Base-by-base conservation (phyloP, 2,329 filamentous ascomycete genomes). In the Diaporthe aspalathi region DNA sequence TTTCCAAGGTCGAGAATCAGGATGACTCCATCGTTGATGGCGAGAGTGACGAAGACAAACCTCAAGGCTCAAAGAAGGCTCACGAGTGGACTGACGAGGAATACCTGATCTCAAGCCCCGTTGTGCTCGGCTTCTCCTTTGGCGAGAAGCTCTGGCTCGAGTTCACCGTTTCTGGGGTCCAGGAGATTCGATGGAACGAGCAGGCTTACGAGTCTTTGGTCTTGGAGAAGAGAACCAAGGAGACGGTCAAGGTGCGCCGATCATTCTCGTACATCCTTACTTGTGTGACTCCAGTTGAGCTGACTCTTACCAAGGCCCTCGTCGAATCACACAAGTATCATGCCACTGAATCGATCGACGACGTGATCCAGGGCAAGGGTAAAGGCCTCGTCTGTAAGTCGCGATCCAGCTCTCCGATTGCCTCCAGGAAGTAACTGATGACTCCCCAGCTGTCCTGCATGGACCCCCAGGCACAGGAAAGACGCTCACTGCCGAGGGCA, bases 121-220 rank as follows among this genome's bases (percentile, higher is more conserved):
- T 97, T 0, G 93, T 97, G 0, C 87, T 97, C 1, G 95, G 94
- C 0, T 97, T 97, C 76, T 90, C 93, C 0, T 97, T 97, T 79
- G 90, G 89, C 1, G 94, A 97, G 81, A 97, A 97, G 82, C 85
- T 94, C 12, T 98, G 94, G 95, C 87, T 97, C 0, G 94, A 97
- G 79, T 94, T 97, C 76, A 91, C 90, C 0, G 91, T 98, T 24
- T 93, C 92, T 0, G 91, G 91, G 0, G 88, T 97, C 73, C 88
- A 89, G 54, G 92, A 97, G 5, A 95, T 97, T 73, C 87, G 90
- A 45, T 97, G 93, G 93, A 95, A 97, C 76, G 89, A 93, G 52
- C 87, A 90, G 17, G 94, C 94, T 0, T 97, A 96, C 81, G 89
- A 93, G 62, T 94, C 92, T 0, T 85, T 97, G 38, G 94, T 97